Conservation (phyloP, 441 rosid species). For the Hura crepitans region DNA sequence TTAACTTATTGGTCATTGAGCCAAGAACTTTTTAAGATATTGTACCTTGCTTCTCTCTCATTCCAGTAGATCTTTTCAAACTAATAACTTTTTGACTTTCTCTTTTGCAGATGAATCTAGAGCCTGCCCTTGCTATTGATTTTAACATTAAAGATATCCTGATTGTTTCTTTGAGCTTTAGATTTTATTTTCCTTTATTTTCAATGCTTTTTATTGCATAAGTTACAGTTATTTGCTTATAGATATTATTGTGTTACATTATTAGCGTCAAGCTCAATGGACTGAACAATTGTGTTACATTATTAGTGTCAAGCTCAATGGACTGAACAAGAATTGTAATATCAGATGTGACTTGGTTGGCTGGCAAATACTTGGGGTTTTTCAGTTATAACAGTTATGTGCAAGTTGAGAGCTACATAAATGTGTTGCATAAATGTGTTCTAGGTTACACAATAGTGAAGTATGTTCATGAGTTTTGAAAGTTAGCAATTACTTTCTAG, state of each 20-base stretch:
- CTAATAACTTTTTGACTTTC: slow-evolving; percentile 22
- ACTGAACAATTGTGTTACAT: too few species aligned
- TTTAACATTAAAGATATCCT: slow-evolving; percentile 91
- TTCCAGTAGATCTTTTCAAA: slow-evolving; percentile 8
- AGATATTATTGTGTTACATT: neutral
- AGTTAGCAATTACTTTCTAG: neutral
- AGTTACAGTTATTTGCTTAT: neutral
- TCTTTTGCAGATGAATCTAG: slow-evolving; percentile 62
- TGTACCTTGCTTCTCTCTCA: neutral
- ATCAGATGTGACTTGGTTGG: neutral
- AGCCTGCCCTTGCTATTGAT: slow-evolving; percentile 80
- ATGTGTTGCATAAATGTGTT: too few species aligned
- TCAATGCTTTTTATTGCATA: neutral
- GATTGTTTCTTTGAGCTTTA: slow-evolving; percentile 23
- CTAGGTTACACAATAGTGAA: neutral
- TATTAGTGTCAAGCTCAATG: too few species aligned
- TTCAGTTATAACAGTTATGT: neutral
- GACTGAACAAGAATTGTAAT: neutral
- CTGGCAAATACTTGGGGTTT: neutral
- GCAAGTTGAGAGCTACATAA: too few species aligned
- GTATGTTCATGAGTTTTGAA: neutral
- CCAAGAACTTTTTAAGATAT: neutral
- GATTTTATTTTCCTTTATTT: neutral
- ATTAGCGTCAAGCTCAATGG: too few species aligned
- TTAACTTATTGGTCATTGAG: neutral